These are phyloP conservation scores for Syzygium jambos DNA, from an alignment of 345 rosid species.

Conservation along the genomic window DNA sequence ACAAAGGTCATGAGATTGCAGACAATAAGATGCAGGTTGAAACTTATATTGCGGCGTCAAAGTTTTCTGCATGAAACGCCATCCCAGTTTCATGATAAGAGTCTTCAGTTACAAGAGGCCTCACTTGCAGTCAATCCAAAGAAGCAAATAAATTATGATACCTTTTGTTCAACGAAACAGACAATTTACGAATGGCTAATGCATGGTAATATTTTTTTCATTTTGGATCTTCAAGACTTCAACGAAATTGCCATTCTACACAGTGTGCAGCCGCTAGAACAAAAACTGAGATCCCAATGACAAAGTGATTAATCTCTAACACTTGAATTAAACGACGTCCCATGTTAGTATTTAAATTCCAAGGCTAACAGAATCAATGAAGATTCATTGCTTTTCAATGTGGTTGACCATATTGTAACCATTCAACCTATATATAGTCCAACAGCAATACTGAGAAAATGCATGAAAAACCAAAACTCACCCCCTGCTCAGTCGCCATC, in stretches of 20 bases:
- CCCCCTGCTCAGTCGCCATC: slow-evolving; percentile 86
- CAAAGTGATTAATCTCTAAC: not conserved
- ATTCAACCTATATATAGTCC: not conserved
- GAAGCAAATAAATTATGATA: not conserved
- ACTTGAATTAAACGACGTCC: not conserved
- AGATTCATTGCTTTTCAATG: not conserved
- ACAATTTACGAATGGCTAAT: not conserved
- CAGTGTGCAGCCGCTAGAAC: not conserved
- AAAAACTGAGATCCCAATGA: not conserved
- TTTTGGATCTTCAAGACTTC: no score
- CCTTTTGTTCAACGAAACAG: not conserved
- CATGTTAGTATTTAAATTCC: not conserved
- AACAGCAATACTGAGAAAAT: not conserved
- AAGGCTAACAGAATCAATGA: not conserved
- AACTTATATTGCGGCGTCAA: not conserved
- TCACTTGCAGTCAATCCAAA: not conserved
- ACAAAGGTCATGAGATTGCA: not conserved
- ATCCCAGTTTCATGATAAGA: not conserved
- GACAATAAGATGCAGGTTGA: not conserved
- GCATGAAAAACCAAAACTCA: slow-evolving; percentile 6
- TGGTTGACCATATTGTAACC: not conserved
- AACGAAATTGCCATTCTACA: no score
- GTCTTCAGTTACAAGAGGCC: not conserved
- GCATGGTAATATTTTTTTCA: not conserved
- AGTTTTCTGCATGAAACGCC: not conserved